Evolutionary conservation across 1,284 basidiomycete genomes (phyloP).

Genomic region (Grifola frondosa): DNA sequence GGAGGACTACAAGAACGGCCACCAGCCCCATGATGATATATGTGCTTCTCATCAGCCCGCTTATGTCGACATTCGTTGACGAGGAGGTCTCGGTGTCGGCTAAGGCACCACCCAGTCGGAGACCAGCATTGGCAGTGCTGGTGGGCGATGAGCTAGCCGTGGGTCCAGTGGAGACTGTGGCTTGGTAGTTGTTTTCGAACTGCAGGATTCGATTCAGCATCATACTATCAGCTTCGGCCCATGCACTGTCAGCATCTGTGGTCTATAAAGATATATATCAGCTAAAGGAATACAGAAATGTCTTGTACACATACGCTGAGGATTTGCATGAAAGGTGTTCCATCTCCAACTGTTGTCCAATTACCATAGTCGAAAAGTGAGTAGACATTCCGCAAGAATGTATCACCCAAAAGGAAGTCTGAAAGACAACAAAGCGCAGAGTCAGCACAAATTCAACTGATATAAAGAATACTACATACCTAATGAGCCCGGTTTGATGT

Average conservation of each 20-base stretch:
- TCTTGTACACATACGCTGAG: slow-evolving; percentile 16
- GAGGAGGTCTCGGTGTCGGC: slow-evolving; percentile 2
- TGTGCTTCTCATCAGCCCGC: slow-evolving; percentile 14
- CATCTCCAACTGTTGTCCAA: slow-evolving; percentile 6
- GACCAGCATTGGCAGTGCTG: slow-evolving; percentile 5
- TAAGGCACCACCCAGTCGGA: slow-evolving; percentile 1
- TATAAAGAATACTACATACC: no score
- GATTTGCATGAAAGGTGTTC: slow-evolving; percentile 16
- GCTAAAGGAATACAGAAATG: not conserved
- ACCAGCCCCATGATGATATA: slow-evolving; percentile 21
- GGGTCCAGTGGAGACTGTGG: not conserved
- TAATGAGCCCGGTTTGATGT: no score
- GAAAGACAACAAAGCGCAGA: not conserved
- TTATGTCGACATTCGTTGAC: slow-evolving; percentile 5
- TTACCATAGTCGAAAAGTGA: slow-evolving; percentile 21
- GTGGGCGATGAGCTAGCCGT: not conserved
- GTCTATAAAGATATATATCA: not conserved
- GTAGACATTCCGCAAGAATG: slow-evolving; percentile 23
- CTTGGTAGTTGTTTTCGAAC: not conserved
- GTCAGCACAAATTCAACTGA: no score
- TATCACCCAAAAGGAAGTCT: slow-evolving; percentile 17
- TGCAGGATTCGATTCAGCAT: slow-evolving; percentile 1
- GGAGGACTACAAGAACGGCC: slow-evolving; percentile 11
- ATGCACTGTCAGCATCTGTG: slow-evolving; percentile 1
- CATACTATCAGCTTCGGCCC: slow-evolving; percentile 5